phyloP scores from a whole-genome alignment of 139 green algal genomes.

The Closterium sp. region DNA sequence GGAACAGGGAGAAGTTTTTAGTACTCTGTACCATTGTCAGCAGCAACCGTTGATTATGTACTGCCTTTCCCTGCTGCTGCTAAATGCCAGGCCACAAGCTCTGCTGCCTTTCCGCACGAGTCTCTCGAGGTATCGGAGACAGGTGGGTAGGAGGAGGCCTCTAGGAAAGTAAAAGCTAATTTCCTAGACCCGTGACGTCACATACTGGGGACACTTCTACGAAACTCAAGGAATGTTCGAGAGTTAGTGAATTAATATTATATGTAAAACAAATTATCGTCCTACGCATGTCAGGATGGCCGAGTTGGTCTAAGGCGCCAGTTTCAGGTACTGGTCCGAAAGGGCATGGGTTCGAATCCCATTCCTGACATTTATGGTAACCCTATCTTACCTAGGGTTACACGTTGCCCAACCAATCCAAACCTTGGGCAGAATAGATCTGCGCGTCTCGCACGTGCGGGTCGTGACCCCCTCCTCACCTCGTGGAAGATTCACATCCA shows the following conservation, averaged over 20 bases:
- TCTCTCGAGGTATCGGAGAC: too few species aligned
- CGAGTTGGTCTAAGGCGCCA: neutral
- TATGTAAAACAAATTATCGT: too few species aligned
- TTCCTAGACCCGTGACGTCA: neutral
- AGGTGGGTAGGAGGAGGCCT: neutral
- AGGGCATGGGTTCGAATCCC: neutral
- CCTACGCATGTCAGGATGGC: neutral
- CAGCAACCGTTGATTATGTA: neutral
- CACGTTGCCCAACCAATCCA: too few species aligned
- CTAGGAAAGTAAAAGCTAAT: neutral
- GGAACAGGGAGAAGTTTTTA: neutral
- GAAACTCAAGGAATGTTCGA: neutral
- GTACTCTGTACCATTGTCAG: neutral
- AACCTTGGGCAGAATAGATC: too few species aligned
- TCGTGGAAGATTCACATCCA: neutral
- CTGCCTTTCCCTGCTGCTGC: neutral
- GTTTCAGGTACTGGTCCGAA: neutral
- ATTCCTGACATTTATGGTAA: neutral
- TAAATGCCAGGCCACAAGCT: neutral
- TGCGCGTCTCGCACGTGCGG: neutral
- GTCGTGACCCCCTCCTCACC: neutral
- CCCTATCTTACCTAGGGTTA: too few species aligned
- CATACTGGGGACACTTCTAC: neutral
- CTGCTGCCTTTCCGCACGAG: neutral
- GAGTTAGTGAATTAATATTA: too few species aligned